Evolutionary conservation across 2,329 filamentous ascomycete species (phyloP).

Genomic region (Botrytis deweyae): DNA sequence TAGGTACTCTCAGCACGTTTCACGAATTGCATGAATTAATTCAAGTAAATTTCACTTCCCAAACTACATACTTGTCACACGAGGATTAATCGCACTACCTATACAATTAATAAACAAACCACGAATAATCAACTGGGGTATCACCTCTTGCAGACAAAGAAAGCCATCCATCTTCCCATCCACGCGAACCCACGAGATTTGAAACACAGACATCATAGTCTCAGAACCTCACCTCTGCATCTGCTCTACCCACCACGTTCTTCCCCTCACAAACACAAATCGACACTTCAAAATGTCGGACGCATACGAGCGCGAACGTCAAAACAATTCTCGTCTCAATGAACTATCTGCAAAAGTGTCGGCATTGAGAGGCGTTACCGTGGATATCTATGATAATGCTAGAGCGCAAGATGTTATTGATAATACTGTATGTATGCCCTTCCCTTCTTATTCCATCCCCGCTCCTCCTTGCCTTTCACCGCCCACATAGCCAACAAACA

Average conservation of each 20-base stretch:
- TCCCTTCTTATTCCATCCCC: background rate
- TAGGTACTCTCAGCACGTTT: background rate
- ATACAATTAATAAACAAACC: background rate
- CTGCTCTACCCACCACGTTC: background rate
- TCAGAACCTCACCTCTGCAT: background rate
- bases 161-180: background rate
- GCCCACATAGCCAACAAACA: background rate
- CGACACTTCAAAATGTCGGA: slow-evolving; percentile 60
- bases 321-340: slow-evolving; percentile 93
- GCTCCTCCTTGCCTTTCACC: background rate
- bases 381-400: slow-evolving; percentile 97
- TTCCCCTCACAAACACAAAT: background rate
- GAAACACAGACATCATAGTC: slow-evolving; percentile 15
- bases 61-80: background rate
- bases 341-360: slow-evolving; percentile 90
- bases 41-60: background rate
- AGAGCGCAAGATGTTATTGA: slow-evolving; percentile 86
- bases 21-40: background rate
- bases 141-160: slow-evolving; percentile 9
- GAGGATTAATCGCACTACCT: background rate
- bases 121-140: background rate
- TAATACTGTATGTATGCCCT: slow-evolving; percentile 62
- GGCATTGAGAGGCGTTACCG: slow-evolving; percentile 86
- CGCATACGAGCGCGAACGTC: slow-evolving; percentile 76
- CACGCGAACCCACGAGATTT: background rate